Evolutionary conservation across 768 basidiomycete genomes (phyloP).

Genomic region (Tubosaeta sp.): DNA sequence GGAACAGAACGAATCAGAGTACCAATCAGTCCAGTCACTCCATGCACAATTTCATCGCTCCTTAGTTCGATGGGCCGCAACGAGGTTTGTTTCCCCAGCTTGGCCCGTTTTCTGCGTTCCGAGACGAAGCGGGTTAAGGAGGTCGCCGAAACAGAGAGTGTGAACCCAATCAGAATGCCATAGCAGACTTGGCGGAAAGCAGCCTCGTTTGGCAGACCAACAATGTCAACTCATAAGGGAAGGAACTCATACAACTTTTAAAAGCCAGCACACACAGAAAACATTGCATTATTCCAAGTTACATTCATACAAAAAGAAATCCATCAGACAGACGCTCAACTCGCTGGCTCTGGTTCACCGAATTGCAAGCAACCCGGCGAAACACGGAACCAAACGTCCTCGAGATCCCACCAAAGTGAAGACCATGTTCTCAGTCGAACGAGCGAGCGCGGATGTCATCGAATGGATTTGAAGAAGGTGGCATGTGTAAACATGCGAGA

Average conservation of each 20-base stretch:
- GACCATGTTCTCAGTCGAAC: neutral
- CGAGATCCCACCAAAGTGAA: neutral
- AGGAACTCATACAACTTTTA: neutral
- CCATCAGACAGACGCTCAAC: neutral
- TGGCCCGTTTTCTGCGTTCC: conserved; percentile 43
- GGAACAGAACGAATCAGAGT: neutral
- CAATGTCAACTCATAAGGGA: neutral
- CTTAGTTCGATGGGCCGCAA: conserved; percentile 65
- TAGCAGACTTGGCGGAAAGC: conserved; percentile 35
- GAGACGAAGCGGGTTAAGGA: conserved; percentile 55
- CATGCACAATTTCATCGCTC: conserved; percentile 74
- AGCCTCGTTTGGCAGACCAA: conserved; percentile 21
- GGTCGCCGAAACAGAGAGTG: conserved; percentile 68
- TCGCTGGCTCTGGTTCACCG: neutral
- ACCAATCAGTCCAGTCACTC: conserved; percentile 87
- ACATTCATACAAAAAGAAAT: neutral
- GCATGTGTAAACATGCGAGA: conserved; percentile 51
- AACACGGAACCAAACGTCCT: neutral
- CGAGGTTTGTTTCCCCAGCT: conserved; percentile 26
- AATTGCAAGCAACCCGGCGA: neutral
- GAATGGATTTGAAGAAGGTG: conserved; percentile 47
- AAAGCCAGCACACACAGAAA: no score
- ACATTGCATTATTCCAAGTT: neutral
- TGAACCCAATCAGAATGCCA: conserved; percentile 71
- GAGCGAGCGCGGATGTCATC: conserved; percentile 11